Evolutionary conservation across 2,329 filamentous ascomycete genomes (phyloP), one percentile per base, ranked within the genome.

Genomic region (Coniella vitis): DNA sequence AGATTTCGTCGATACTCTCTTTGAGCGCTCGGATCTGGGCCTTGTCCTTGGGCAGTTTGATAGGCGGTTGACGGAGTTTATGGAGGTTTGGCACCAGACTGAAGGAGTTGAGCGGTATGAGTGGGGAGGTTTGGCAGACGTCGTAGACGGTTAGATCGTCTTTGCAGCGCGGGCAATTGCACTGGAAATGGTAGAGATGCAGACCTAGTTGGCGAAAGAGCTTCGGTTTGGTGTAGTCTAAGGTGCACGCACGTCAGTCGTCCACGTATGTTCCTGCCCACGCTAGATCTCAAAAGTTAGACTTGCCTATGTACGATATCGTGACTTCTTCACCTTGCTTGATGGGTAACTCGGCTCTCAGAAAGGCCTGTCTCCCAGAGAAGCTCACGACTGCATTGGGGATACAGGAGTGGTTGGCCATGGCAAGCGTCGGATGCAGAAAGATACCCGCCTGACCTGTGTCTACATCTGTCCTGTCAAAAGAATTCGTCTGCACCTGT

Each of bases 361-460:
- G 61, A 3, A 74, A 62, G 3, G 77, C 73, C 4, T 63, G 68
- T 5, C 78, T 69, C 4, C 74, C 74, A 35, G 71, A 56, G 45
- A 83, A 82, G 38, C 74, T 70, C 14, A 84, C 74, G 41, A 73
- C 67, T 1, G 79, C 77, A 54, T 81, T 83, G 3, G 80, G 80
- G 2, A 73, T 60, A 54, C 81, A 84, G 0, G 78, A 79, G 59
- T 84, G 81, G 54, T 84, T 84, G 19, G 72, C 70, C 72, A 82
- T 79, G 50, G 78, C 75, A 37, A 81, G 65, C 3, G 62, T 69
- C 1, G 75, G 69, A 54, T 81, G 75, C 34, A 83, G 63, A 53
- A 78, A 83, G 25, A 81, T 66, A 20, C 78, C 79, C 1, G 72
- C 67, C 47, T 74, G 67, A 1, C 69, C 74, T 7, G 74, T 61